Percentiles rank a stretch among this genome's conserved stretches.
Evolutionary conservation across 2,329 filamentous ascomycete species (phyloP).

Genomic region (Alternaria tenuissima): DNA sequence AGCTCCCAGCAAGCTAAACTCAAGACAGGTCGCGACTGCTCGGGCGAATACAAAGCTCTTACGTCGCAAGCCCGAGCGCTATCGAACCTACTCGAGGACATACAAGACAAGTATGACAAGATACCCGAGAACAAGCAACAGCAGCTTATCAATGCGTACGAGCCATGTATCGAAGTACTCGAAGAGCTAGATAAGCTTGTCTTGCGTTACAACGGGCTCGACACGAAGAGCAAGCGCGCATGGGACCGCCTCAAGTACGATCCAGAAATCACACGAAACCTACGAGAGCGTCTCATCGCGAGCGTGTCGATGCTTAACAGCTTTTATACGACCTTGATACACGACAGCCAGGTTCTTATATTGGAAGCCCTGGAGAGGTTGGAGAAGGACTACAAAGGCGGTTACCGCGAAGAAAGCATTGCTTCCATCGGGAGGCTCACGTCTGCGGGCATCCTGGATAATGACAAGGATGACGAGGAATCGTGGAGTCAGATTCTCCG

Average conservation of each 20-base stretch:
- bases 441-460: constrained; percentile 15
- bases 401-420: constrained; percentile 41
- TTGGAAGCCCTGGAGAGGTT: constrained; percentile 41
- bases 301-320: constrained; percentile 36
- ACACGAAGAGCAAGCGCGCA: constrained; percentile 39
- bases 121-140: constrained; percentile 30
- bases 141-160: constrained; percentile 33
- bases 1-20: constrained; percentile 1
- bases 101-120: constrained; percentile 39
- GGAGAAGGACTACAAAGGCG: constrained; percentile 40
- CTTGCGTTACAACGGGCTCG: constrained; percentile 39
- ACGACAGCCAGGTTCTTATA: constrained; percentile 41
- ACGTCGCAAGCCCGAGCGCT: constrained; percentile 37
- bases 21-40: constrained; percentile 37
- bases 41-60: constrained; percentile 41
- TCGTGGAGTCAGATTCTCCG: constrained; percentile 44
- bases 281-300: constrained; percentile 36
- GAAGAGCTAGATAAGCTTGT: constrained; percentile 38
- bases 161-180: constrained; percentile 37
- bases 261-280: constrained; percentile 26
- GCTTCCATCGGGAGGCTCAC: constrained; percentile 35
- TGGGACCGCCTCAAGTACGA: constrained; percentile 46
- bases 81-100: constrained; percentile 38
- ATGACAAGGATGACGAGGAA: constrained; percentile 33
- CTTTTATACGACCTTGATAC: constrained; percentile 40